These are phyloP conservation scores for Cucumis melo DNA, from an alignment of 306 rosid genomes.

Conservation along the genomic window DNA sequence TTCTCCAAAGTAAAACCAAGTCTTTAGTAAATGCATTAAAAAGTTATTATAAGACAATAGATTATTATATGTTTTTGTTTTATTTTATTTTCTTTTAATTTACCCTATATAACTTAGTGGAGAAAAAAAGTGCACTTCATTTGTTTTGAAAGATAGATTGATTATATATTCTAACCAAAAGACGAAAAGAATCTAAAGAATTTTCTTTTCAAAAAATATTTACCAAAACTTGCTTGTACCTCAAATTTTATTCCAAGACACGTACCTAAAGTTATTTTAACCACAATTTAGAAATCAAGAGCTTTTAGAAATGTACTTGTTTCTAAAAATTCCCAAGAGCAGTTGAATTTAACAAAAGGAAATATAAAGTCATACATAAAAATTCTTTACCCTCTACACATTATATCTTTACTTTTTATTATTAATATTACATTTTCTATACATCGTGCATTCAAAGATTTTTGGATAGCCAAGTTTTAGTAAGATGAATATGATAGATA, in stretches of 20 bases:
- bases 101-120: background rate
- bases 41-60: too few species aligned
- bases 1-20: too few species aligned
- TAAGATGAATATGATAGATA: background rate
- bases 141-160: background rate
- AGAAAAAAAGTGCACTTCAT: background rate
- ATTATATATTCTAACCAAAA: background rate
- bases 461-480: too few species aligned
- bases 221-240: background rate
- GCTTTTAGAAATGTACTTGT: background rate
- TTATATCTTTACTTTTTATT: too few species aligned
- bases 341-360: too few species aligned
- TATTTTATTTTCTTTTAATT: too few species aligned
- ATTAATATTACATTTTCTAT: too few species aligned
- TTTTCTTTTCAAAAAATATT: background rate
- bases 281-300: background rate
- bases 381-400: too few species aligned
- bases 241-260: background rate
- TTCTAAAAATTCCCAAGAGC: background rate
- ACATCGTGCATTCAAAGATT: too few species aligned
- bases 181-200: background rate
- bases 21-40: too few species aligned
- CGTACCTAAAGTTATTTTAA: background rate
- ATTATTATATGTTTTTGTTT: too few species aligned
- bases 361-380: too few species aligned